A percentile compares a stretch with the other conserved stretches of the same genome.
Conservation (phyloP, 2,329 filamentous ascomycete genomes). For the Alternaria sp. region DNA sequence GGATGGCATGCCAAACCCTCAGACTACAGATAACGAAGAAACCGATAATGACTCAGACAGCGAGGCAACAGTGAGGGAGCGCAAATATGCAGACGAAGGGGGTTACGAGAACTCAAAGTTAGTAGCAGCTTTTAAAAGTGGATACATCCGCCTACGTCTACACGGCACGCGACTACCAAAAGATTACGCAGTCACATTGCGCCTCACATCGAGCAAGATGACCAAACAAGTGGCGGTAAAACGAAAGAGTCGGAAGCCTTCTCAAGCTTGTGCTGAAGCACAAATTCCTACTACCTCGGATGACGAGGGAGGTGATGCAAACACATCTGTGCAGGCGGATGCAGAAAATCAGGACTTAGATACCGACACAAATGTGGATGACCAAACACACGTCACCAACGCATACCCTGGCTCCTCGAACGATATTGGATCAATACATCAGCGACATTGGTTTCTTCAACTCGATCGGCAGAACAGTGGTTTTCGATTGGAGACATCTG, state of each 20-base stretch:
- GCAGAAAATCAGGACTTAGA: slow-evolving; percentile 37
- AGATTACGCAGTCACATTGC: slow-evolving; percentile 52
- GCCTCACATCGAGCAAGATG: slow-evolving; percentile 32
- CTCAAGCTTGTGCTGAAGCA: background rate
- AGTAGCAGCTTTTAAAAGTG: slow-evolving; percentile 48
- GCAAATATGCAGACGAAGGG: background rate
- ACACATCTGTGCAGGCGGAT: background rate
- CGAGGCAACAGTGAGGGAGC: background rate
- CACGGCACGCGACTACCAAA: slow-evolving; percentile 51
- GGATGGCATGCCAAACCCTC: slow-evolving; percentile 19
- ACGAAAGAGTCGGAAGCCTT: background rate
- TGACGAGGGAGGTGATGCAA: background rate
- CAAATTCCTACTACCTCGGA: background rate
- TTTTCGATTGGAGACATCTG: slow-evolving; percentile 54
- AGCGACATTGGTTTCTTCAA: slow-evolving; percentile 71
- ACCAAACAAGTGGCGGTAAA: background rate
- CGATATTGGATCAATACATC: slow-evolving; percentile 71
- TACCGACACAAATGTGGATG: slow-evolving; percentile 54
- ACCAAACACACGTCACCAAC: slow-evolving; percentile 63
- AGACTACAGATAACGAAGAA: background rate
- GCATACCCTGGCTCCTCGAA: slow-evolving; percentile 73
- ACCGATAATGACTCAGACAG: background rate
- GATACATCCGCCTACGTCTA: slow-evolving; percentile 53
- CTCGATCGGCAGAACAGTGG: slow-evolving; percentile 68
- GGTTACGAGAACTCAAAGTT: slow-evolving; percentile 49